Evolutionary conservation across 768 basidiomycete genomes (phyloP), one percentile per base, ranked within the genome.

Genomic region (Boletus tylopilopsis): DNA sequence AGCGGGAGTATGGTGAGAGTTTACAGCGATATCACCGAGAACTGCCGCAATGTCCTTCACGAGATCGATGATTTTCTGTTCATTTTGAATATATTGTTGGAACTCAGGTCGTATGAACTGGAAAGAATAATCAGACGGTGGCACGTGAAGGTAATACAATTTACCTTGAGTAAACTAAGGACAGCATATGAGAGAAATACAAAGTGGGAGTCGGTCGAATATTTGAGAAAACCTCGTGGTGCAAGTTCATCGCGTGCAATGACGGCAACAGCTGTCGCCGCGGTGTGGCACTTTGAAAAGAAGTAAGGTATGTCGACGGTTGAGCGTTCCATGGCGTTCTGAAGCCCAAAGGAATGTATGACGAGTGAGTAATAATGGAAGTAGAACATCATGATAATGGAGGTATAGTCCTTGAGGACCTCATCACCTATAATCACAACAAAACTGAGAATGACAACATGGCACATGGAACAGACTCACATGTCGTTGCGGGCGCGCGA

Each of bases 171-270:
- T 55, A 97, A 73, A 61, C 87, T 95, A 50, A 96, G 73, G 7
- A 97, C 87, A 0, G 92, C 94, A 68, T 98, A 96, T n/a, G 87
- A 88, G 38, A 81, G 81, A 72, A 90, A 86, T 9, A 98, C 94
- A 55, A 90, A 95, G 59, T 89, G 87, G 6, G 90, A 87, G 66
- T 98, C 94, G 5, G 93, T 89, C 1, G 89, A 81, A 68, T 91
- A 94, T 55, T 78, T 84, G 66, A 96, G 72, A 58, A 75, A 87
- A 2, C 89, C 92, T 21, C 74, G 72, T 1, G 90, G 87, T 0
- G 83, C 87, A 22, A 95, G 76, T 53, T 85, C 76, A 57, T 95
- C 93, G 16, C 85, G 81, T 18, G 94, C 82, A 39, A 92, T 70
- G 29, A 72, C 71, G 15, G 87, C 85, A 62, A 87, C 85, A 7